Evolutionary conservation across 1,139 yeast genomes (phyloP), one percentile per base, ranked within the genome.

Genomic region (Saccharomyces hybrid): DNA sequence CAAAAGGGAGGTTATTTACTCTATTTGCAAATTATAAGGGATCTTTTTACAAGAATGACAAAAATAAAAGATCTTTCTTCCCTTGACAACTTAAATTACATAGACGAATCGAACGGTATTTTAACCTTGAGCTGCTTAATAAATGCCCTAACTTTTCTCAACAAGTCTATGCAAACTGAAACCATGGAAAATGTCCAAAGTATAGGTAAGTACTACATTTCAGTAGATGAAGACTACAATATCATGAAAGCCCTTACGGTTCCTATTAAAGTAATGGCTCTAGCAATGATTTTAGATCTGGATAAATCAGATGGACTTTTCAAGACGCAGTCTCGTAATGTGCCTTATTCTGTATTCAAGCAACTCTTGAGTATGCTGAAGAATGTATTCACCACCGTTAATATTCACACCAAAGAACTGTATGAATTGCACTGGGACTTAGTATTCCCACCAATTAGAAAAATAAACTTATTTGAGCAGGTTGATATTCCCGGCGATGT

Each of bases 381-480:
- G 54, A 68, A 60, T 58, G 59, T 60, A 29, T 72, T 52, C 58
- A 51, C 59, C 6, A 55, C 55, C 11, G 58, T 59, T 6, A 58
- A 58, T 7, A 59, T 61, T 67, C 53, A 60, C 67, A 73, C 69
- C 50, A 74, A 78, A 41, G 60, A 71, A 50, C 55, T 78, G 48
- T 74, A 76, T 51, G 79, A 81, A 6, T 71, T 83, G 32, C 68
- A 74, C 16, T 75, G 81, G 72, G 67, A 67, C 47, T 51, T 63
- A 26, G 58, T 65, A 25, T 64, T 63, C 52, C 66, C 62, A n/a
- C 62, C 67, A 11, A 52, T 54, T 34, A 56, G 60, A 46, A 67
- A 62, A 48, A 55, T 61, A 1, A 58, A 61, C 13, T 50, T 67
- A 34, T 54, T 68, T 32, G 54, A 50, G 14, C 50, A 58, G 11